These are phyloP conservation scores for Pseudocercospora crystallina DNA, from an alignment of 2,329 filamentous ascomycete genomes.

Conservation along the genomic window DNA sequence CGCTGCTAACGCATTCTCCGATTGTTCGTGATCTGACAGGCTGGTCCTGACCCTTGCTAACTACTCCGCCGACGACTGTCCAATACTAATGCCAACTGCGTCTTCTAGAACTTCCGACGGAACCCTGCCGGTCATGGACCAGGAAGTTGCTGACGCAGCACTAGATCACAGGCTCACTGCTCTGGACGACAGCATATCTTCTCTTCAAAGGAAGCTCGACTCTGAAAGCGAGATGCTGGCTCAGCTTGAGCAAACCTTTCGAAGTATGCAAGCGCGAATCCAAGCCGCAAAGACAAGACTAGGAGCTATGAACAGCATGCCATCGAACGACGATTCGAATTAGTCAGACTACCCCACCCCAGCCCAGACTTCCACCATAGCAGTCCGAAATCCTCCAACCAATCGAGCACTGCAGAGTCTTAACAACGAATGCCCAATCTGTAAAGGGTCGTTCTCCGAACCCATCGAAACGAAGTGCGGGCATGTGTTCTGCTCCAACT, in stretches of 20 bases:
- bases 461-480: not conserved
- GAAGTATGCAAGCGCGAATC: not conserved
- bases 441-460: not conserved
- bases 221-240: not conserved
- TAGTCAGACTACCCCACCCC: no score
- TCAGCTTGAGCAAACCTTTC: not conserved
- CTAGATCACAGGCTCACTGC: not conserved
- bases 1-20: no score
- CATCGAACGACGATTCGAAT: not conserved
- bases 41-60: no score
- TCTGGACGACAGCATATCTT: not conserved
- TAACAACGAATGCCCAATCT: conserved; percentile 1
- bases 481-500: not conserved
- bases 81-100: no score
- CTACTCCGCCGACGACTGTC: no score
- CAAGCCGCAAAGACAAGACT: not conserved
- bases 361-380: no score
- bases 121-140: no score
- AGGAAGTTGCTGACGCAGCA: no score
- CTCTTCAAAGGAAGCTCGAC: not conserved
- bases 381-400: not conserved
- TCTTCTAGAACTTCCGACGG: no score
- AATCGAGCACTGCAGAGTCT: not conserved
- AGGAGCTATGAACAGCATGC: not conserved
- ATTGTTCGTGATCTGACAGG: no score